These are phyloP conservation scores for Naganishia kalamii DNA, from an alignment of 768 basidiomycete species.

Conservation along the genomic window DNA sequence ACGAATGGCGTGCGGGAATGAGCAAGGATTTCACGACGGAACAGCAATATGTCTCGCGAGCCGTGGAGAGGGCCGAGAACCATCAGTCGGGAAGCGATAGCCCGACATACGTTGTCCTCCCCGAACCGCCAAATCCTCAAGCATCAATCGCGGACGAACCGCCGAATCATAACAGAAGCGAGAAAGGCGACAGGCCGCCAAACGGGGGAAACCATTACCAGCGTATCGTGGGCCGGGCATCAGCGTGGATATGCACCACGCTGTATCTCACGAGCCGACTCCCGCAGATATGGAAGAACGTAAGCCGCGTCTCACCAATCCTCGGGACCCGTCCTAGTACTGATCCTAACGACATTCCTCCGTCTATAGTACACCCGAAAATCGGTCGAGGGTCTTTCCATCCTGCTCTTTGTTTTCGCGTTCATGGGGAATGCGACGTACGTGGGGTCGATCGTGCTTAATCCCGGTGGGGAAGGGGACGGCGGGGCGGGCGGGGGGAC, in stretches of 20 bases:
- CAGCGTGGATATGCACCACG: slow-evolving; percentile 89
- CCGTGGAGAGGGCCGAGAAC: background rate
- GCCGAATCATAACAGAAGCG: slow-evolving; percentile 7
- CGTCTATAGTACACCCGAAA: slow-evolving; percentile 66
- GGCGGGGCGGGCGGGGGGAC: slow-evolving; percentile 54
- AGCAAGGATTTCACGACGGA: background rate
- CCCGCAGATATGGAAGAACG: slow-evolving; percentile 99
- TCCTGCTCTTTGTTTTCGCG: slow-evolving; percentile 86
- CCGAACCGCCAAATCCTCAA: too few species aligned
- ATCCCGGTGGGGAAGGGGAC: slow-evolving; percentile 50
- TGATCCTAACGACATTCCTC: slow-evolving; percentile 3
- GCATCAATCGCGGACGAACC: background rate
- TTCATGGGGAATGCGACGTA: slow-evolving; percentile 92
- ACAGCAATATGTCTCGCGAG: background rate
- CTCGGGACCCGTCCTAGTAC: background rate
- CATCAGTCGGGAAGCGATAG: too few species aligned
- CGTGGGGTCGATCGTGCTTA: slow-evolving; percentile 78
- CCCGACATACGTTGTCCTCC: too few species aligned
- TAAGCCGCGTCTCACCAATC: slow-evolving; percentile 50
- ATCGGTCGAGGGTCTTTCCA: slow-evolving; percentile 91
- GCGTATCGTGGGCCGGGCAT: slow-evolving; percentile 75
- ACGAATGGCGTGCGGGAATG: background rate
- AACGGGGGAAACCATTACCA: slow-evolving; percentile 38
- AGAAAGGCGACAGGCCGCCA: background rate
- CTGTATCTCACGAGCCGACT: slow-evolving; percentile 87